Conservation (phyloP, 2,329 filamentous ascomycete genomes). For the Arthrobotrys sphaeroides region DNA sequence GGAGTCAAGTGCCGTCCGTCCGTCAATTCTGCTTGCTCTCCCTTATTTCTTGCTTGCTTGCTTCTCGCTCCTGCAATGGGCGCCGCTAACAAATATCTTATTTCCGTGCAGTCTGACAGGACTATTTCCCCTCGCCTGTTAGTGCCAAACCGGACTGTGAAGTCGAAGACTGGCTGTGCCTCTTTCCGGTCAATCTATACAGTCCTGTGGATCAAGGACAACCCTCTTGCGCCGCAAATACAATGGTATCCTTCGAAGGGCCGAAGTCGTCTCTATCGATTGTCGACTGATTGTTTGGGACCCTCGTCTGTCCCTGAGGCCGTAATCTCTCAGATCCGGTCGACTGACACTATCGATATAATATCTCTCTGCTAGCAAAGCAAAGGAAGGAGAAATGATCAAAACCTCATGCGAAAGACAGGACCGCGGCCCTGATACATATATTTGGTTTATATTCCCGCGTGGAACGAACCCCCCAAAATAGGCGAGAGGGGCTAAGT, state of each 20-base stretch:
- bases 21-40: neutral
- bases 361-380: conserved; percentile 22
- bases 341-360: conserved; percentile 41
- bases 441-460: conserved; percentile 54
- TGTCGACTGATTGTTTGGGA: neutral
- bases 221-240: neutral
- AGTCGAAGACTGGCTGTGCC: neutral
- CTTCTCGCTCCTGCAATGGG: too few species aligned
- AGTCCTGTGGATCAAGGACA: neutral
- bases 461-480: conserved; percentile 54
- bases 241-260: neutral
- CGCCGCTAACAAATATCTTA: conserved; percentile 18
- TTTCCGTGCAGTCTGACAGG: conserved; percentile 31
- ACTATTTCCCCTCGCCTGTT: conserved; percentile 12
- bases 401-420: conserved; percentile 11
- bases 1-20: conserved; percentile 1
- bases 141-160: neutral
- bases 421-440: conserved; percentile 41
- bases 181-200: neutral
- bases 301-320: conserved; percentile 22
- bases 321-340: conserved; percentile 10
- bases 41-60: too few species aligned
- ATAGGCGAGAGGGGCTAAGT: conserved; percentile 53
- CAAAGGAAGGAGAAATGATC: conserved; percentile 32
- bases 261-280: conserved; percentile 33